Conservation (phyloP, 768 basidiomycete genomes). For the Russula vinacea region DNA sequence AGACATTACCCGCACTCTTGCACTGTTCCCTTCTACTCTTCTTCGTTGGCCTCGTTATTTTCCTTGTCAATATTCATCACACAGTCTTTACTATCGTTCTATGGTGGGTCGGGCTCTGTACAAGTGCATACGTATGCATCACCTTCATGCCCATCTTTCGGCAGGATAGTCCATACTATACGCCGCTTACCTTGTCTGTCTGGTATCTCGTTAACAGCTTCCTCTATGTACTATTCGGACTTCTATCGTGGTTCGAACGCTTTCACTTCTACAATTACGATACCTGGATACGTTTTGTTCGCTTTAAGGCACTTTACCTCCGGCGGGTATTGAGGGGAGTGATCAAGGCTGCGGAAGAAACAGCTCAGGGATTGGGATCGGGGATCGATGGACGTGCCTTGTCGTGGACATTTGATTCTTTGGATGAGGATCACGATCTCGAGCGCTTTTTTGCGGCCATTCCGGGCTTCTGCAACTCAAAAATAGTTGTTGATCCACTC, state of each 20-base stretch:
- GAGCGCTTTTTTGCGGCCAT: conserved; percentile 22
- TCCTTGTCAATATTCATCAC: conserved; percentile 15
- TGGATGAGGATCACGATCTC: conserved; percentile 17
- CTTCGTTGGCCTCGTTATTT: conserved; percentile 10
- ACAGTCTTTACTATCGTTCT: conserved; percentile 4
- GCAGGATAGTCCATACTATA: conserved; percentile 2
- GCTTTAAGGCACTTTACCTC: neutral
- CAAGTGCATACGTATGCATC: conserved; percentile 2
- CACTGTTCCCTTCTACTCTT: conserved; percentile 16
- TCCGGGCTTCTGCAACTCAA: conserved; percentile 13
- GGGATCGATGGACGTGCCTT: conserved; percentile 12
- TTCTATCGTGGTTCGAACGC: conserved; percentile 2
- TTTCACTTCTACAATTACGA: conserved; percentile 6
- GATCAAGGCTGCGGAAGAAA: conserved; percentile 10
- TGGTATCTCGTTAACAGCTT: conserved; percentile 7
- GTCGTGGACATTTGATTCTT: conserved; percentile 11
- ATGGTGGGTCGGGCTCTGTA: neutral
- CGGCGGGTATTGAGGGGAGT: neutral
- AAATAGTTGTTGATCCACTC: neutral
- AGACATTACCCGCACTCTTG: conserved; percentile 7
- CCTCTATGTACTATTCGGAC: neutral
- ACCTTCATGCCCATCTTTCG: conserved; percentile 8
- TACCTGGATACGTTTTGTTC: neutral
- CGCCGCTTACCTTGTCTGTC: conserved; percentile 11
- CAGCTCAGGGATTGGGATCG: conserved; percentile 1